Base-by-base conservation (phyloP, 2,329 filamentous ascomycete species). In the Samsoniella hepiali region DNA sequence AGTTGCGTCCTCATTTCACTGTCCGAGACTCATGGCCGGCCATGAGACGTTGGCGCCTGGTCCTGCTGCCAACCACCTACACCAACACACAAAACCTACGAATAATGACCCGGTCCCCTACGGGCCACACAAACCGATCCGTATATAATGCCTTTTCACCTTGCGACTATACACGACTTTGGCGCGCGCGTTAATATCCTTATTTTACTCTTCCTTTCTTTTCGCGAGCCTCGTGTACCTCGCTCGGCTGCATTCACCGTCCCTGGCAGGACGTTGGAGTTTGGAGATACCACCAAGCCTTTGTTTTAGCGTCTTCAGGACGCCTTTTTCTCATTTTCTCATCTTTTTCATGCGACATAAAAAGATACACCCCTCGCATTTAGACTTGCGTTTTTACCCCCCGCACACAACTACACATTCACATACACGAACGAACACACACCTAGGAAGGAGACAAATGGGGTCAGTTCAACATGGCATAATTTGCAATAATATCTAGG, bases 251-350 rank as follows among this genome's bases (percentile, higher is more conserved):
- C 60, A 65, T 66, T 65, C 63, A 59, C 58, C 64, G 67, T 68
- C 65, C 62, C 64, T 63, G 66, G 66, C 63, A 65, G 67, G 68
- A 64, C 66, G 57, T 55, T 58, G 68, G 68, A 66, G 67, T 68
- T 67, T 66, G 63, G 65, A 67, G 67, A 68, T 69, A 67, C 65
- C 67, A 68, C 63, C 47, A 63, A 55, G 32, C 56, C 29, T 40
- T 53, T 55, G 45, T 63, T 38, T 42, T 51, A 9, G 7, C 5
- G 36, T n/a, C 49, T 51, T 29, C 31, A 15, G 7, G 36, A 13
- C 29, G 47, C 32, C 29, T 45, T 45, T 47, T 55, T 32, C n/a
- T 54, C 7, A 7, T 22, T 3, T 22, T 22, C 22, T 22, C 22
- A 22, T 22, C 15, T 40, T 31, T 63, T 11, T 42, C 7, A n/a